Conservation (phyloP, 768 basidiomycete species). For the Rhodosporidiobolus sp. region DNA sequence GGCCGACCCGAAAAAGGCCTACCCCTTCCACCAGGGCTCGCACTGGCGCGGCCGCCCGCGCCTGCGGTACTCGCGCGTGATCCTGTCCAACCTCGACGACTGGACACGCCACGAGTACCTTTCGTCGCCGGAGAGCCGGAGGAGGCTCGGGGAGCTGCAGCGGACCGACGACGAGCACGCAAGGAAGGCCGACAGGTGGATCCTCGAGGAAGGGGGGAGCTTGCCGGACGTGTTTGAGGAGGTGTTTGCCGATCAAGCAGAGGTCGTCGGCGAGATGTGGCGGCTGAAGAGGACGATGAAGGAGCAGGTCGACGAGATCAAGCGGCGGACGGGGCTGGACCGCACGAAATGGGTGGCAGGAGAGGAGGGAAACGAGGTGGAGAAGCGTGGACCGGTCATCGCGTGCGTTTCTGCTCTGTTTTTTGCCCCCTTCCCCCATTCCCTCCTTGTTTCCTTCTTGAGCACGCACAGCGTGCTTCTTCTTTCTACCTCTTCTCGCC, state of each 20-base stretch:
- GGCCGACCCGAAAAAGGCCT: slow-evolving; percentile 20
- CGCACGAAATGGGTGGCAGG: not conserved
- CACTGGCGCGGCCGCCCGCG: slow-evolving; percentile 4
- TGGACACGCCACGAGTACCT: slow-evolving; percentile 30
- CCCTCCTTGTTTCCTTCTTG: not conserved
- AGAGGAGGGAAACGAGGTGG: not conserved
- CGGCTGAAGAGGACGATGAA: not conserved
- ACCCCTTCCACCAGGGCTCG: slow-evolving; percentile 10
- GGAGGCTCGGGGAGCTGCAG: not conserved
- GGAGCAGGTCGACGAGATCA: not conserved
- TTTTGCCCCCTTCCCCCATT: too few relatives aligned
- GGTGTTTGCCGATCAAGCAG: slow-evolving; percentile 11
- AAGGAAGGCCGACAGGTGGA: not conserved
- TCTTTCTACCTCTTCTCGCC: not conserved
- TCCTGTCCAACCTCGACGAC: slow-evolving; percentile 30
- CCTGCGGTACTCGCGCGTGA: slow-evolving; percentile 14
- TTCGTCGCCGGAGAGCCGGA: not conserved
- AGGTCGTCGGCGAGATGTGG: slow-evolving; percentile 2
- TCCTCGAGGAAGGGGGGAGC: slow-evolving; percentile 17
- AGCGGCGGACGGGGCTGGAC: not conserved
- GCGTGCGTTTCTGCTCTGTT: not conserved
- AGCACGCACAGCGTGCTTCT: too few relatives aligned
- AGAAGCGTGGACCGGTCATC: slow-evolving; percentile 15
- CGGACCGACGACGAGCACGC: not conserved
- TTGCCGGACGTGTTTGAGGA: slow-evolving; percentile 15